These are phyloP conservation scores for Biscogniauxia marginata DNA, from an alignment of 2,329 filamentous ascomycete species.

Conservation along the genomic window DNA sequence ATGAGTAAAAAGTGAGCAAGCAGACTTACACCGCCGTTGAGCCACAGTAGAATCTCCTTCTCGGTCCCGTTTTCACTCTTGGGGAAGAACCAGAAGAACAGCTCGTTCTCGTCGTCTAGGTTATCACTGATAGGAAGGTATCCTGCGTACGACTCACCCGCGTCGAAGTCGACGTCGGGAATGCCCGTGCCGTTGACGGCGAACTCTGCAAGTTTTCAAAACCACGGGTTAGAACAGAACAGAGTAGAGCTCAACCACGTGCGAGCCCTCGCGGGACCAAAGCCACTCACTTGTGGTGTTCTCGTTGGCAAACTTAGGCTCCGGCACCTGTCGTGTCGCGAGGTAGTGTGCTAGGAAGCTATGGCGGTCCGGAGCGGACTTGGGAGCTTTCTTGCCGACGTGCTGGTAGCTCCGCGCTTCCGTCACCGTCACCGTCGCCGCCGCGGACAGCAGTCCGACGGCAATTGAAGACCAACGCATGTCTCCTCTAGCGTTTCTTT, in stretches of 20 bases:
- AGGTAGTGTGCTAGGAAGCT: constrained; percentile 23
- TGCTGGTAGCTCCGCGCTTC: constrained; percentile 31
- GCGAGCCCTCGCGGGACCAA: too few relatives aligned
- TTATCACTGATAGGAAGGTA: constrained; percentile 52
- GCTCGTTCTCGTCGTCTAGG: constrained; percentile 38
- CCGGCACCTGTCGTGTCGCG: constrained; percentile 22
- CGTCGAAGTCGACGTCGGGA: constrained; percentile 64
- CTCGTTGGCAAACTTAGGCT: constrained; percentile 27
- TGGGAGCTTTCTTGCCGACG: constrained; percentile 29
- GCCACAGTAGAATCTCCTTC: constrained; percentile 54
- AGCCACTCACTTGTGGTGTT: constrained; percentile 30
- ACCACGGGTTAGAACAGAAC: too few relatives aligned
- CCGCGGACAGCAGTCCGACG: constrained; percentile 24
- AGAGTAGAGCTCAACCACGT: too few relatives aligned
- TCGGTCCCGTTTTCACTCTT: constrained; percentile 41
- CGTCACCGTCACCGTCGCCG: constrained; percentile 16
- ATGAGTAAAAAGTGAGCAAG: not conserved
- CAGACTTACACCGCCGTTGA: constrained; percentile 45
- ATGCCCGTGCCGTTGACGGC: constrained; percentile 59
- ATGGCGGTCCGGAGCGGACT: constrained; percentile 3
- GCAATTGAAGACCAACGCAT: constrained; percentile 27
- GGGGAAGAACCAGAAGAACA: constrained; percentile 60
- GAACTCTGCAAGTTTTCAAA: constrained; percentile 43
- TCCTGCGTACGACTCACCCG: constrained; percentile 60
- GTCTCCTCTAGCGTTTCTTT: not conserved